These are phyloP conservation scores for Elsinoe fawcettii DNA, from an alignment of 2,329 filamentous ascomycete species.

Conservation along the genomic window DNA sequence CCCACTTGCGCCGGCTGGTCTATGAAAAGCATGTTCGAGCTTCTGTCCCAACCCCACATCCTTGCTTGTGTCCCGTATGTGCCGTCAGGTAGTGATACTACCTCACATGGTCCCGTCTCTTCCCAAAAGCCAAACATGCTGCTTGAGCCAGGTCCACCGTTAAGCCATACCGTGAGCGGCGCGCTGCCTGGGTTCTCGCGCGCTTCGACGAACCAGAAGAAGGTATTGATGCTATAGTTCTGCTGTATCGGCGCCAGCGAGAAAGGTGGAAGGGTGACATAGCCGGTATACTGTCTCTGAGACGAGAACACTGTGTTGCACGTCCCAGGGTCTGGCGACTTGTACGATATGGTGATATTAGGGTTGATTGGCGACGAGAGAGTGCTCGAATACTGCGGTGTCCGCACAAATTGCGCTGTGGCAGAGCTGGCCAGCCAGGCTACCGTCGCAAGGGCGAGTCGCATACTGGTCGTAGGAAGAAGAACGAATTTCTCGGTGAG, in stretches of 20 bases:
- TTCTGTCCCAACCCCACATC: conserved; percentile 59
- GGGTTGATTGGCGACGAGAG: conserved; percentile 38
- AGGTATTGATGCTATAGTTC: conserved; percentile 44
- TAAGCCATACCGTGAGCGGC: conserved; percentile 57
- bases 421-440: not conserved
- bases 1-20: conserved; percentile 62
- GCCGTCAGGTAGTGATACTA: conserved; percentile 36
- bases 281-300: conserved; percentile 47
- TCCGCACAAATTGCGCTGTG: conserved; percentile 37
- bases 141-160: conserved; percentile 58
- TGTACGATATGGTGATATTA: conserved; percentile 48
- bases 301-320: conserved; percentile 51
- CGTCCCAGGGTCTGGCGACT: conserved; percentile 48
- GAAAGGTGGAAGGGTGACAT: conserved; percentile 45
- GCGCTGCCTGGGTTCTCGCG: conserved; percentile 40
- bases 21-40: conserved; percentile 52
- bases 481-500: not conserved
- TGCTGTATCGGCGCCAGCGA: conserved; percentile 42
- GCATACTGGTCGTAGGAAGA: not conserved
- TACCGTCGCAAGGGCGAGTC: not conserved
- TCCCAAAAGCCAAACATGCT: conserved; percentile 58
- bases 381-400: conserved; percentile 38
- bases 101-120: conserved; percentile 46
- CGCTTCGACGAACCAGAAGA: conserved; percentile 53
- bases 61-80: conserved; percentile 49